Percentiles rank a stretch among this genome's conserved stretches.
Evolutionary conservation across 2,329 filamentous ascomycete genomes (phyloP).

Genomic region (Fusarium sp.): DNA sequence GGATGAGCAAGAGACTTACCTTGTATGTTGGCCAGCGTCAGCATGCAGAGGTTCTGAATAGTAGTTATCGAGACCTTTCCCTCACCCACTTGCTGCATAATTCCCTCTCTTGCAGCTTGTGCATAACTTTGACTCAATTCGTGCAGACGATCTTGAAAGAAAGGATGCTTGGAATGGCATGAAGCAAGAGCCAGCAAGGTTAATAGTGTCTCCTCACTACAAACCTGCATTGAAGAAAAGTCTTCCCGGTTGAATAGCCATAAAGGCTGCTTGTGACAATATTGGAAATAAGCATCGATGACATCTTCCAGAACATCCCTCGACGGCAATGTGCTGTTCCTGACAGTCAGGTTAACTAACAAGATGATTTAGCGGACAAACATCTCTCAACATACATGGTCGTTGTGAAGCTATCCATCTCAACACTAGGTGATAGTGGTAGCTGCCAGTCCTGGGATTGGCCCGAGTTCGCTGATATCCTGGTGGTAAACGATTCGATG

Average conservation of each 20-base stretch:
- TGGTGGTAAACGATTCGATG: neutral
- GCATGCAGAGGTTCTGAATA: neutral
- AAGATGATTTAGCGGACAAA: rapidly evolving
- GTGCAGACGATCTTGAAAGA: neutral
- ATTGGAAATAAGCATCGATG: neutral
- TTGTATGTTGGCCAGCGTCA: neutral
- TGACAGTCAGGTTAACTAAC: neutral
- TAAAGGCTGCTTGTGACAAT: neutral
- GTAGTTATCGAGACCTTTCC: neutral
- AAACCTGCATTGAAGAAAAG: neutral
- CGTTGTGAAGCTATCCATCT: neutral
- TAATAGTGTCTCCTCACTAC: neutral
- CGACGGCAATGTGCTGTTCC: neutral
- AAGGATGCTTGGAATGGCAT: neutral
- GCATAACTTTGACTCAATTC: neutral
- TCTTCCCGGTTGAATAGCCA: neutral
- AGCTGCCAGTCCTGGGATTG: neutral
- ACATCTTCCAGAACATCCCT: neutral
- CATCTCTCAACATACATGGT: rapidly evolving
- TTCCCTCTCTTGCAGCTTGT: neutral
- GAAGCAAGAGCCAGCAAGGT: neutral
- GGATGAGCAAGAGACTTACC: rapidly evolving
- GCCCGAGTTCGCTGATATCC: neutral
- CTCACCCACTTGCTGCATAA: neutral
- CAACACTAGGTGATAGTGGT: neutral